These are phyloP conservation scores for Mycena chlorophos DNA, from an alignment of 768 basidiomycete species.

Conservation along the genomic window DNA sequence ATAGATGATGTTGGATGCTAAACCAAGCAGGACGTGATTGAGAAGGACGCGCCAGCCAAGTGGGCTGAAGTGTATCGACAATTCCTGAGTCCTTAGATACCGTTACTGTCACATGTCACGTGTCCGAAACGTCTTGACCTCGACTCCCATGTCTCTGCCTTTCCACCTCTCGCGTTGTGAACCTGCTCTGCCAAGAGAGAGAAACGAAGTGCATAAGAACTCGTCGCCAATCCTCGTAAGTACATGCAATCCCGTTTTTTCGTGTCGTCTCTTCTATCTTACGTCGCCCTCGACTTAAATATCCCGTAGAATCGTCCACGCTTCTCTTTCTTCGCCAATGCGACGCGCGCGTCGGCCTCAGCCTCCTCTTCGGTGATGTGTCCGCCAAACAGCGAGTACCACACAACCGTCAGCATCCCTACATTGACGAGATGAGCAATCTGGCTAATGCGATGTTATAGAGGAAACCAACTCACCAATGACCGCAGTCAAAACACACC, in stretches of 20 bases:
- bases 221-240: background rate
- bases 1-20: slow-evolving; percentile 13
- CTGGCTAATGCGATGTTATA: background rate
- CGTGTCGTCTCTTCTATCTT: background rate
- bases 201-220: background rate
- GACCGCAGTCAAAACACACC: slow-evolving; percentile 79
- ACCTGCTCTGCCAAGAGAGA: too few relatives aligned
- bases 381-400: slow-evolving; percentile 85
- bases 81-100: background rate
- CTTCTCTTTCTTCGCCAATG: slow-evolving; percentile 57
- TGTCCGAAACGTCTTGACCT: too few relatives aligned
- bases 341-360: slow-evolving; percentile 63
- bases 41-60: slow-evolving; percentile 45
- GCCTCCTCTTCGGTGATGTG: slow-evolving; percentile 77
- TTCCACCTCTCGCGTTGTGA: too few relatives aligned
- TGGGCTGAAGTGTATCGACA: slow-evolving; percentile 31
- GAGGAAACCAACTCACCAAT: slow-evolving; percentile 40
- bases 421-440: background rate
- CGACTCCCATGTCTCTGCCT: too few relatives aligned
- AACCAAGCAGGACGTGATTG: slow-evolving; percentile 54
- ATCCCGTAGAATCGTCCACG: slow-evolving; percentile 49
- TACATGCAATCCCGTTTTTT: background rate
- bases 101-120: background rate
- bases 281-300: slow-evolving; percentile 11
- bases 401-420: slow-evolving; percentile 75